Evolutionary conservation across 2,329 filamentous ascomycete species (phyloP).

Genomic region (Ceratocystis eucalypticola): DNA sequence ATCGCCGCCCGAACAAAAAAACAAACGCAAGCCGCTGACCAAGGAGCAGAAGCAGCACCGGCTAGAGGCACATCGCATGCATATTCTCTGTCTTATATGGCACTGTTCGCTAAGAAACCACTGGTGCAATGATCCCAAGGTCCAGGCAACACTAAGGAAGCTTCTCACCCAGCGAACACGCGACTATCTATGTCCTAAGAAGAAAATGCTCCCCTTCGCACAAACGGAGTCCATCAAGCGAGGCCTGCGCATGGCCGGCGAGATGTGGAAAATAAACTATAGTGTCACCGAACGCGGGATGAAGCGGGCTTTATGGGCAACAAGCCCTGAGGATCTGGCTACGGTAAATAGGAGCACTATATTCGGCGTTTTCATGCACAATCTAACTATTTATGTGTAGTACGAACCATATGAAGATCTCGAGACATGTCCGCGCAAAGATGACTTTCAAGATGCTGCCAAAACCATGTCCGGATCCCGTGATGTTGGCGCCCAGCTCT

Average conservation of each 20-base stretch:
- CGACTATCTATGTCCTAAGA: slow-evolving; percentile 53
- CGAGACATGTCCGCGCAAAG: slow-evolving; percentile 54
- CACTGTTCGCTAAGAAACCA: slow-evolving; percentile 66
- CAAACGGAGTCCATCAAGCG: slow-evolving; percentile 64
- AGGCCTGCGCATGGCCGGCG: slow-evolving; percentile 56
- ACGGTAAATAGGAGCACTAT: slow-evolving; percentile 32
- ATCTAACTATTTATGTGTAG: slow-evolving; percentile 24
- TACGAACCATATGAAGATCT: slow-evolving; percentile 46
- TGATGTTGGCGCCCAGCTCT: slow-evolving; percentile 80
- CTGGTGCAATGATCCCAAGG: slow-evolving; percentile 70
- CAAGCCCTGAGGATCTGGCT: slow-evolving; percentile 46
- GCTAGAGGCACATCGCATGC: slow-evolving; percentile 70
- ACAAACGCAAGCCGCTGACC: slow-evolving; percentile 36
- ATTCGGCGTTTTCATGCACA: not conserved
- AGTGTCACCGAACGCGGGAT: slow-evolving; percentile 58
- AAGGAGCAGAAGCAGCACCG: slow-evolving; percentile 44
- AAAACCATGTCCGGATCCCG: slow-evolving; percentile 62
- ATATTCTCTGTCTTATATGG: slow-evolving; percentile 68
- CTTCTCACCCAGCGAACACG: slow-evolving; percentile 54
- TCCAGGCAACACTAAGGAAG: slow-evolving; percentile 52
- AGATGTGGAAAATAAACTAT: slow-evolving; percentile 57
- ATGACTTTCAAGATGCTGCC: slow-evolving; percentile 62
- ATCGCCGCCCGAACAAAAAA: not conserved
- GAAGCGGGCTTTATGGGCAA: slow-evolving; percentile 60
- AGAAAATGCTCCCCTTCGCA: slow-evolving; percentile 57